Evolutionary conservation across 202 grass and related monocot genomes (phyloP).

Genomic region (Setaria viridis): DNA sequence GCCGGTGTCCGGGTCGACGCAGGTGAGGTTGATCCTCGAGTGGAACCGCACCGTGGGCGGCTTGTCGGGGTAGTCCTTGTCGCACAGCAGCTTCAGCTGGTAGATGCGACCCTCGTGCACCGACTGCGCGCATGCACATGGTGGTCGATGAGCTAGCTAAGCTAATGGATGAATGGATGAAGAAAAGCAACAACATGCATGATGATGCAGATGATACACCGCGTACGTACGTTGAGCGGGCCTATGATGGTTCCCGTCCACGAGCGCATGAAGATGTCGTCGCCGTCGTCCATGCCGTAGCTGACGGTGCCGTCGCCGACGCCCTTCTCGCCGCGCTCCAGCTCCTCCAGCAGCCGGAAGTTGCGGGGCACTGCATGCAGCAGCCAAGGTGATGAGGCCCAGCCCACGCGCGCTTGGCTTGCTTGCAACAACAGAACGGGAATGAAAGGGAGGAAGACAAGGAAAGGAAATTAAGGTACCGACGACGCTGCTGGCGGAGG

Average conservation of each 20-base stretch:
- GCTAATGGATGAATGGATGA: too few species aligned
- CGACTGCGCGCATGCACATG: too few species aligned
- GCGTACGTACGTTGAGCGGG: too few species aligned
- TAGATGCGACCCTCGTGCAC: constrained; percentile 56
- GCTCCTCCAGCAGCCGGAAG: constrained; percentile 57
- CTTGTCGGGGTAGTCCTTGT: constrained; percentile 45
- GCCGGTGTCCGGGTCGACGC: constrained; percentile 40
- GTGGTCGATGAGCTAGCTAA: too few species aligned
- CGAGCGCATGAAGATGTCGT: constrained; percentile 57
- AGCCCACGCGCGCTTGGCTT: too few species aligned
- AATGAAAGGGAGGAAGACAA: too few species aligned
- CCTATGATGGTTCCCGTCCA: constrained; percentile 50
- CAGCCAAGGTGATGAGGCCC: too few species aligned
- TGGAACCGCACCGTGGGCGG: constrained; percentile 49
- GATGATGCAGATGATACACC: too few species aligned
- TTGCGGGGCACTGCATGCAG: constrained; percentile 42
- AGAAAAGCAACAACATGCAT: too few species aligned
- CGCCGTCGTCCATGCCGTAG: constrained; percentile 59
- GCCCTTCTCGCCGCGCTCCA: constrained; percentile 57
- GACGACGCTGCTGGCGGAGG: constrained; percentile 8
- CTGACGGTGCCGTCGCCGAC: constrained; percentile 55
- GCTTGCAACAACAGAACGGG: not conserved
- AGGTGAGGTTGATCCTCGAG: constrained; percentile 48
- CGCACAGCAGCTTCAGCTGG: constrained; percentile 47
- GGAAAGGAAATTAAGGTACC: not conserved